Evolutionary conservation across 1,284 basidiomycete species (phyloP).

Genomic region (Ganoderma lucidum): DNA sequence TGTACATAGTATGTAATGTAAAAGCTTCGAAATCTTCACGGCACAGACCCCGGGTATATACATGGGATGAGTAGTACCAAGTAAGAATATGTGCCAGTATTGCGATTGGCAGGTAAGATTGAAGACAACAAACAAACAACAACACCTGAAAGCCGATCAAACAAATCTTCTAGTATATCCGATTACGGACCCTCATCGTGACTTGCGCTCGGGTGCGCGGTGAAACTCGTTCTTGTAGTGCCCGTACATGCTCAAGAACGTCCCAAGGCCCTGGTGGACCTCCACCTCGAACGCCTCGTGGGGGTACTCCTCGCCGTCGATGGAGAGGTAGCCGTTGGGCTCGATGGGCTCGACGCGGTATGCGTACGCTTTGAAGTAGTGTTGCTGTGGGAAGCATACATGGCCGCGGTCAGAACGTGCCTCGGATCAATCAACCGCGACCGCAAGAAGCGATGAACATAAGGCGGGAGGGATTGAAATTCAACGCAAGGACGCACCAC

Average conservation of each 20-base stretch:
- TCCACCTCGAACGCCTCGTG: constrained; percentile 89
- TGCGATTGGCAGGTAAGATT: neutral
- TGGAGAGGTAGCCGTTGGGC: constrained; percentile 61
- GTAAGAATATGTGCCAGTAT: neutral
- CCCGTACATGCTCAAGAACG: constrained; percentile 75
- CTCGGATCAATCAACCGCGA: neutral
- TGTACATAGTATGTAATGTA: neutral
- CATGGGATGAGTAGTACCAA: neutral
- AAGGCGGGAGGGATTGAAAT: constrained; percentile 8
- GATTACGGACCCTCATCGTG: neutral
- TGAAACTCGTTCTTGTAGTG: constrained; percentile 66
- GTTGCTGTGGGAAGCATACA: constrained; percentile 55
- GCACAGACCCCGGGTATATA: constrained; percentile 15
- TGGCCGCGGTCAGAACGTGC: neutral
- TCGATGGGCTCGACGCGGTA: constrained; percentile 77
- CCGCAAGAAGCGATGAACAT: neutral
- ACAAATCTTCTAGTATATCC: neutral
- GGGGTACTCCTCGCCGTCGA: constrained; percentile 88
- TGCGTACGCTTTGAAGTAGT: constrained; percentile 82
- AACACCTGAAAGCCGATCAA: neutral
- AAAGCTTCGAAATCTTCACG: neutral
- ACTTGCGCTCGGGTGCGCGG: constrained; percentile 16
- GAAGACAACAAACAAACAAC: neutral
- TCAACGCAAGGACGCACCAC: constrained; percentile 48
- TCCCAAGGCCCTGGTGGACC: constrained; percentile 75